These are phyloP conservation scores for Tulasnella sp. DNA, from an alignment of 768 basidiomycete species.

Conservation along the genomic window DNA sequence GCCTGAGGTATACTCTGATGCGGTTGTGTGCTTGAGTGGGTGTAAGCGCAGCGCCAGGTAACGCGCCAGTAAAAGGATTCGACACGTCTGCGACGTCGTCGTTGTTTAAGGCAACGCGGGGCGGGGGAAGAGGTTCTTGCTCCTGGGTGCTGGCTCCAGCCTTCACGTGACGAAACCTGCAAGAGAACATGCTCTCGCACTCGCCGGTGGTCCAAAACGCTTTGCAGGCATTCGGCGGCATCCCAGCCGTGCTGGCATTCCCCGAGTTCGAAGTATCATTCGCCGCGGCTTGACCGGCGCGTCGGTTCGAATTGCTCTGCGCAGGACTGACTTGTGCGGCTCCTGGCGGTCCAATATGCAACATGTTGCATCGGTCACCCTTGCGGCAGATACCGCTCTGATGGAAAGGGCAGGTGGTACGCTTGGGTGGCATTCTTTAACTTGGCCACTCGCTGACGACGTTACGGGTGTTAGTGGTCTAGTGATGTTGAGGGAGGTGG, in stretches of 20 bases:
- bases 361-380: not conserved
- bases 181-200: not conserved
- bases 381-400: not conserved
- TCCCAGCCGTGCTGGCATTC: not conserved
- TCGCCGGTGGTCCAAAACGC: not conserved
- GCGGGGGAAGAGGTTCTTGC: not conserved
- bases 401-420: not conserved
- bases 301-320: not conserved
- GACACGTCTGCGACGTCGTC: not conserved
- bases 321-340: too few species aligned
- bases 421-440: not conserved
- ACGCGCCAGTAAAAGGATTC: not conserved
- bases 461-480: not conserved
- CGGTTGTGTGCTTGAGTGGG: slow-evolving; percentile 5
- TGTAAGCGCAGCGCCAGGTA: not conserved
- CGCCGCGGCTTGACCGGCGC: not conserved
- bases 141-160: not conserved
- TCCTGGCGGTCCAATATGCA: not conserved
- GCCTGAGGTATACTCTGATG: not conserved
- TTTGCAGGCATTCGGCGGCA: not conserved
- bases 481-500: not conserved
- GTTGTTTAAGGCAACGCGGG: not conserved
- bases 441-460: not conserved
- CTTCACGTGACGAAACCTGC: not conserved
- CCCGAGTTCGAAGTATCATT: not conserved